Evolutionary conservation across 176 grass and related monocot species (phyloP), one percentile per base, ranked within the genome.

Genomic region (Carex littledalei): DNA sequence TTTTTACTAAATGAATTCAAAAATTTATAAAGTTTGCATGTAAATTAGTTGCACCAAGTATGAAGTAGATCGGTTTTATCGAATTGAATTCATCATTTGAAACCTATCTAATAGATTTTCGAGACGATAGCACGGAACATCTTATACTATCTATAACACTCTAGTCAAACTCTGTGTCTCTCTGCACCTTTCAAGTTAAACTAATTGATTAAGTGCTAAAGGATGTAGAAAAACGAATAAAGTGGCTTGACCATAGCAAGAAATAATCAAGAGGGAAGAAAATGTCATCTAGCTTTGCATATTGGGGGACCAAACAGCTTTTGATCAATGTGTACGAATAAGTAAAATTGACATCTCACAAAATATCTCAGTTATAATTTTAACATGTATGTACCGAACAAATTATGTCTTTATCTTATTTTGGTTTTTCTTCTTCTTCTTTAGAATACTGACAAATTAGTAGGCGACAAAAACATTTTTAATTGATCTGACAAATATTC

Each of bases 361-460:
- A 8, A 55, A 77, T 77, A 77, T 78, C 20, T 56, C 6, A 29
- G 74, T 78, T 17, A 3, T 5, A 78, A 31, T 15, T 78, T 16
- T 6, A 78, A 78, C 41, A 53, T 75, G 2, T 3, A 78, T 3
- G 43, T 31, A 55, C 2, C 7, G 3, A 24, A 54, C 72, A 77
- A 77, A 29, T 55, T 77, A 77, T 77, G 49, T 77, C 72, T 77
- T 77, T 7, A 18, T 56, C 41, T 76, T 76, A 1, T 49, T 76
- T 53, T 53, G 21, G 26, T 24, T 6, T 14, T 6, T 59, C 3
- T 63, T 24, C 9, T 24, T 63, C 21, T 63, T 50, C 47, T 50
- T 50, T 74, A 43, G 5, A 56, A 78, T 20, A 75, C 12, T 78
- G 72, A 78, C 50, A 78, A 78, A 78, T 56, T 24, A 34, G 50